A percentile compares a stretch with the other conserved stretches of the same genome.
phyloP scores from a whole-genome alignment of 2,329 filamentous ascomycete genomes.

The Scopulariopsis brevicaulis region DNA sequence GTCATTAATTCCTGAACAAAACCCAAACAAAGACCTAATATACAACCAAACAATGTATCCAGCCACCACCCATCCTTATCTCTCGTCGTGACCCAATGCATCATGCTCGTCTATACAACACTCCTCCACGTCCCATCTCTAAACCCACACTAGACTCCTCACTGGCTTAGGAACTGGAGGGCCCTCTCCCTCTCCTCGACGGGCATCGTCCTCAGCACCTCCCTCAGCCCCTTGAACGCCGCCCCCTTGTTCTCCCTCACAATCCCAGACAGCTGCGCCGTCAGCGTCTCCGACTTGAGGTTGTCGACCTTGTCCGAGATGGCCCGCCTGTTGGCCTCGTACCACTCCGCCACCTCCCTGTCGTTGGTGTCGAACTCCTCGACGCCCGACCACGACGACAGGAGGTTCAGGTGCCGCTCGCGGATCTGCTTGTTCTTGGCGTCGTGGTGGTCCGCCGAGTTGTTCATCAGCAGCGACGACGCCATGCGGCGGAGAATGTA shows the following conservation, averaged over 20 bases:
- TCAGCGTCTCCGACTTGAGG: constrained; percentile 62
- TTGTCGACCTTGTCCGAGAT: constrained; percentile 76
- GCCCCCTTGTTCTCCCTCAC: constrained; percentile 46
- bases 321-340: constrained; percentile 82
- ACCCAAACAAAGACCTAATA: background rate
- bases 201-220: constrained; percentile 76
- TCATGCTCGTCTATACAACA: background rate
- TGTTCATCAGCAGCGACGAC: constrained; percentile 23
- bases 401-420: constrained; percentile 56
- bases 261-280: constrained; percentile 31
- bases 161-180: constrained; percentile 45
- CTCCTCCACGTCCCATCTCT: background rate
- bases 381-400: constrained; percentile 76
- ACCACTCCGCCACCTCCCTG: constrained; percentile 81
- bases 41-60: background rate
- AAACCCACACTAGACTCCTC: constrained; percentile 7
- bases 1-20: background rate
- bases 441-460: constrained; percentile 13
- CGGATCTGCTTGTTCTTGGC: constrained; percentile 42
- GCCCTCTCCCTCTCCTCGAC: constrained; percentile 81
- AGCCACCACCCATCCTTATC: background rate
- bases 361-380: constrained; percentile 70
- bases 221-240: constrained; percentile 73
- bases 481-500: constrained; percentile 88
- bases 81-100: background rate